Evolutionary conservation across 2,329 filamentous ascomycete species (phyloP).

Genomic region (Exophiala sp.): DNA sequence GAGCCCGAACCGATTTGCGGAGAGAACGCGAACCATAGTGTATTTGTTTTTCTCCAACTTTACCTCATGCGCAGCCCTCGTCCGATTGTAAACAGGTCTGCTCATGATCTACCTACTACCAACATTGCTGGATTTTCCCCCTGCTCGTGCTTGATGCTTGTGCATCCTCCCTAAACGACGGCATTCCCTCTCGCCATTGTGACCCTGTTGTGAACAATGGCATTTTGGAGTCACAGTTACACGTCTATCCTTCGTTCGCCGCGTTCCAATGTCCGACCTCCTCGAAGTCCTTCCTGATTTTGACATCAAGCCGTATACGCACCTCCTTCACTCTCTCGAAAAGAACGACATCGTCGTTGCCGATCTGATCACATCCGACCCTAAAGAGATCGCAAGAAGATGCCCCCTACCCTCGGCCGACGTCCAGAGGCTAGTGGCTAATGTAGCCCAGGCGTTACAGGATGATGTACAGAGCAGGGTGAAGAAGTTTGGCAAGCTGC

Average conservation of each 20-base stretch:
- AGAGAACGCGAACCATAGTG: neutral
- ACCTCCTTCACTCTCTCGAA: constrained; percentile 75
- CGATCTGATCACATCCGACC: constrained; percentile 80
- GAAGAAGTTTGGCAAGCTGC: constrained; percentile 8
- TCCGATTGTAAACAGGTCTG: neutral
- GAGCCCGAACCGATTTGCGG: neutral
- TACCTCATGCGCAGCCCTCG: neutral
- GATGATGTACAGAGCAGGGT: constrained; percentile 25
- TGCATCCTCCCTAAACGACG: constrained; percentile 35
- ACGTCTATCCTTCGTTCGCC: neutral
- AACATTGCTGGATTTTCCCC: constrained; percentile 29
- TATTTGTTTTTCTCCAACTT: neutral
- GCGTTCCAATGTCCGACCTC: constrained; percentile 69
- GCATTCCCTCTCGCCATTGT: neutral
- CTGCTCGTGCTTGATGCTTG: constrained; percentile 35
- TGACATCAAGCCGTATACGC: constrained; percentile 61
- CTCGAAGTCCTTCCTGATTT: constrained; percentile 76
- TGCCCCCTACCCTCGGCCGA: constrained; percentile 76
- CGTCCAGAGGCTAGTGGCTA: constrained; percentile 64
- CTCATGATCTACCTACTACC: neutral
- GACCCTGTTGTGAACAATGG: constrained; percentile 7
- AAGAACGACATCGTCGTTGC: constrained; percentile 68
- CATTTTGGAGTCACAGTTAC: constrained; percentile 1
- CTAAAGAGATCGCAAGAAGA: constrained; percentile 75
- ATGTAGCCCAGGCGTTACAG: constrained; percentile 62